Base-by-base conservation (phyloP, 352 stramenopile genomes). In the Phytopythium montanum region DNA sequence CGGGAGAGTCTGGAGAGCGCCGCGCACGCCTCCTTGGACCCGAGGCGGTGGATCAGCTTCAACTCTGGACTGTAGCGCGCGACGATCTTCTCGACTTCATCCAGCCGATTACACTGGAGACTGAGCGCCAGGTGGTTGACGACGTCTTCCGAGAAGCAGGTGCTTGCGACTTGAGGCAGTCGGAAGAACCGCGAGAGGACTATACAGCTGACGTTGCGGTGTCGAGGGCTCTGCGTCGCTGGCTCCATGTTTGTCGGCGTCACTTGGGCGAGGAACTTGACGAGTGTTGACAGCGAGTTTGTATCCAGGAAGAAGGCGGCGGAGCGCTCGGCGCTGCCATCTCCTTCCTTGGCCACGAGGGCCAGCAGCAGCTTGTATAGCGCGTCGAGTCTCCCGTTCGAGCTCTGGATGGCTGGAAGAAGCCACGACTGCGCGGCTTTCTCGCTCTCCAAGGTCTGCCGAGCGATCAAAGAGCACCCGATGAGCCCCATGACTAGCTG, bases 131-230 rank as follows among this genome's bases (percentile, higher is more conserved):
- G 61, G 29, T 94, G 81, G 39, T 76, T 79, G 31, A 91, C 64
- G 5, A 82, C 56, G 41, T 75, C 58, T 58, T 94, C 81, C 5
- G 69, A 81, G 64, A 92, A 87, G 54, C 72, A 77, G 18, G 62
- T 59, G 12, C 62, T 58, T 1, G 69, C 72, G 1, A 89, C 68
- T 1, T 66, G 46, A 0, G 68, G 49, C 5, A 76, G 67, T 25
- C 78, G 76, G 42, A 69, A 74, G 28, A 94, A 79, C 3, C 73
- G 68, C 39, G 76, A 64, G 1, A 94, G 64, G 7, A 90, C 63
- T 26, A 92, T 83, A 41, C 78, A 89, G 59, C 84, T 94, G 38
- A 92, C 81, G 60, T 78, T 90, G 31, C 81, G 79, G 45, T 91
- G 81, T 10, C 50, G 63, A 29, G 68, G 33, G 16, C 59, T 85